Evolutionary conservation across 148 eudicot species (phyloP).

Genomic region (Fagopyrum tataricum): DNA sequence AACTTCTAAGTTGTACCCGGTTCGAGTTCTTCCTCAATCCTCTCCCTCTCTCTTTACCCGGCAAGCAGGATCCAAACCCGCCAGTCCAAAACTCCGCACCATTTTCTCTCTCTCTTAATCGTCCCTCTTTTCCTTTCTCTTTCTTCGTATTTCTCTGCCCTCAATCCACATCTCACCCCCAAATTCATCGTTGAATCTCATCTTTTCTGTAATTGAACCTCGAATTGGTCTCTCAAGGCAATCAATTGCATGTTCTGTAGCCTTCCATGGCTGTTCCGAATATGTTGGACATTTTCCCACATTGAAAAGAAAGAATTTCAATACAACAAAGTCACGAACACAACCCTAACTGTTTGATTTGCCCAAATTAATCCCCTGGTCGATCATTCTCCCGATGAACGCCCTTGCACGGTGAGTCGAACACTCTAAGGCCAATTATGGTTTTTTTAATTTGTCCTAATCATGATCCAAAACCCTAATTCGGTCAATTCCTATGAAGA

Average conservation of each 20-base stretch:
- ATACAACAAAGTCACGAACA: slow-evolving; percentile 3
- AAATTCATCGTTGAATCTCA: neutral
- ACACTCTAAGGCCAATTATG: neutral
- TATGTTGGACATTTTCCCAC: neutral
- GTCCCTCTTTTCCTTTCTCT: slow-evolving; percentile 3
- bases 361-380: slow-evolving; percentile 2
- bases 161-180: neutral
- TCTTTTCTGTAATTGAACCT: neutral
- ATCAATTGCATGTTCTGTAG: slow-evolving; percentile 4
- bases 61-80: slow-evolving; percentile 5
- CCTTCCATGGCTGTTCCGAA: slow-evolving; percentile 7
- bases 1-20: neutral
- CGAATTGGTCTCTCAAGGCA: slow-evolving; percentile 7
- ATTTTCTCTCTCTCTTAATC: slow-evolving; percentile 4
- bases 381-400: neutral
- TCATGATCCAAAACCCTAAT: slow-evolving; percentile 9
- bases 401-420: slow-evolving; percentile 11
- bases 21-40: neutral
- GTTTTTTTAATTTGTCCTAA: neutral
- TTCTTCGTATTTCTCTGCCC: slow-evolving; percentile 6
- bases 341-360: slow-evolving; percentile 10
- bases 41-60: slow-evolving; percentile 2
- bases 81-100: slow-evolving; percentile 6
- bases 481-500: neutral
- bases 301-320: slow-evolving; percentile 2